These are phyloP conservation scores for Daedaleopsis sinensis DNA, from an alignment of 768 basidiomycete genomes.

Conservation along the genomic window DNA sequence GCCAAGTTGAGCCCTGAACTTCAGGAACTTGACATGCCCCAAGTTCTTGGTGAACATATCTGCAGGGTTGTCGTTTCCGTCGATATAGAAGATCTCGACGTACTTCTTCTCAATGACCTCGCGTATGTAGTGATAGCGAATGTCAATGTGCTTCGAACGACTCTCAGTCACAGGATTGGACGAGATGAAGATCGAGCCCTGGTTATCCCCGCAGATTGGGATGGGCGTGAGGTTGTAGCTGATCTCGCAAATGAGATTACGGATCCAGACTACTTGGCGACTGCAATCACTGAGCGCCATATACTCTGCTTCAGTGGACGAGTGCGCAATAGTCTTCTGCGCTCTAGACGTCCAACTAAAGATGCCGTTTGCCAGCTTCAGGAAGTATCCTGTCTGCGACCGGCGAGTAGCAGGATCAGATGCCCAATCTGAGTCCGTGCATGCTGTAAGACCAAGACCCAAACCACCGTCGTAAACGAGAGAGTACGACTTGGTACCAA, in stretches of 20 bases:
- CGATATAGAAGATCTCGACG: no score
- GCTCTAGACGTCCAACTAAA: slow-evolving; percentile 6
- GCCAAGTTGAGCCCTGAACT: not conserved
- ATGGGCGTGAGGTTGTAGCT: not conserved
- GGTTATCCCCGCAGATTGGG: slow-evolving; percentile 5
- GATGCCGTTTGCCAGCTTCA: slow-evolving; percentile 1
- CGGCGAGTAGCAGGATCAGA: not conserved
- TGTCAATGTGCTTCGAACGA: not conserved
- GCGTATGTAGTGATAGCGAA: slow-evolving; percentile 10
- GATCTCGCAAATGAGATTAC: not conserved
- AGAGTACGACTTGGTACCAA: slow-evolving; percentile 1
- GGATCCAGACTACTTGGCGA: slow-evolving; percentile 7
- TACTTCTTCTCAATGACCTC: not conserved
- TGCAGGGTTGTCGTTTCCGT: not conserved
- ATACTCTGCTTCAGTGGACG: slow-evolving; percentile 8
- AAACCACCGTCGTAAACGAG: slow-evolving; percentile 3
- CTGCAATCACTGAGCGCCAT: slow-evolving; percentile 3
- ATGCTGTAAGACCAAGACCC: not conserved
- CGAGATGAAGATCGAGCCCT: slow-evolving; percentile 3
- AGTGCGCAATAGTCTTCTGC: slow-evolving; percentile 8
- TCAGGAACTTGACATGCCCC: not conserved
- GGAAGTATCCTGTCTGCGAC: slow-evolving; percentile 6
- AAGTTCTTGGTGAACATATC: slow-evolving; percentile 2
- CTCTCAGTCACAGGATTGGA: slow-evolving; percentile 7
- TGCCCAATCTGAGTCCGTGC: slow-evolving; percentile 11